phyloP scores from a whole-genome alignment of 2,329 filamentous ascomycete species.

The Arthrobotrys pseudoclavata region DNA sequence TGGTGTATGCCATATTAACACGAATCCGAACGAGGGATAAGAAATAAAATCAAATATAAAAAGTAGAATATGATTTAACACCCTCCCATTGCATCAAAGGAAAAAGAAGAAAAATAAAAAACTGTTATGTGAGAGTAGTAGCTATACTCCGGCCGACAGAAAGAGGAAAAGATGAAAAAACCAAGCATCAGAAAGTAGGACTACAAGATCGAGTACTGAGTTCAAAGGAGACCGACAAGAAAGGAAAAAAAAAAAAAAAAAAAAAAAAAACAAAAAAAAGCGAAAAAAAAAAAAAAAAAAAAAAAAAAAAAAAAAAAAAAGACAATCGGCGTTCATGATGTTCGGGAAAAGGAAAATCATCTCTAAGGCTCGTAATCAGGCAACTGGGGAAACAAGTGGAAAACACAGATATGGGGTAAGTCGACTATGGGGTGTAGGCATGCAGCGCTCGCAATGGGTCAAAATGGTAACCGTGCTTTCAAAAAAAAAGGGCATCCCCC shows the following conservation, averaged over 20 bases:
- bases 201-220: slow-evolving; percentile 56
- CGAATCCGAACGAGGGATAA: slow-evolving; percentile 48
- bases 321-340: slow-evolving; percentile 61
- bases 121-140: slow-evolving; percentile 30
- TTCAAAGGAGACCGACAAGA: slow-evolving; percentile 54
- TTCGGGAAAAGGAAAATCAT: slow-evolving; percentile 55
- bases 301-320: slow-evolving; percentile 57
- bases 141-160: slow-evolving; percentile 50
- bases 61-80: slow-evolving; percentile 46
- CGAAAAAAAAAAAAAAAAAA: slow-evolving; percentile 60
- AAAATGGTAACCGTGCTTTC: slow-evolving; percentile 22
- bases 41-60: slow-evolving; percentile 25
- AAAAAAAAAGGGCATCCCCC: slow-evolving; percentile 38
- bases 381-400: slow-evolving; percentile 25
- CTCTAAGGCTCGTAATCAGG: slow-evolving; percentile 60
- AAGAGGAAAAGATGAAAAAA: slow-evolving; percentile 18
- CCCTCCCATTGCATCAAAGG: slow-evolving; percentile 53
- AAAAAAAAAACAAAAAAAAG: slow-evolving; percentile 58
- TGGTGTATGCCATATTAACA: slow-evolving; percentile 42
- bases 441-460: slow-evolving; percentile 12
- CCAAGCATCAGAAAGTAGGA: slow-evolving; percentile 30
- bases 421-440: slow-evolving; percentile 20
- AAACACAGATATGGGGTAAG: slow-evolving; percentile 13
- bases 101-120: slow-evolving; percentile 26
- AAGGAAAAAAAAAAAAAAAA: slow-evolving; percentile 57